Conservation (phyloP, 495 filamentous ascomycete species). For the Mytilinidion resinicola region DNA sequence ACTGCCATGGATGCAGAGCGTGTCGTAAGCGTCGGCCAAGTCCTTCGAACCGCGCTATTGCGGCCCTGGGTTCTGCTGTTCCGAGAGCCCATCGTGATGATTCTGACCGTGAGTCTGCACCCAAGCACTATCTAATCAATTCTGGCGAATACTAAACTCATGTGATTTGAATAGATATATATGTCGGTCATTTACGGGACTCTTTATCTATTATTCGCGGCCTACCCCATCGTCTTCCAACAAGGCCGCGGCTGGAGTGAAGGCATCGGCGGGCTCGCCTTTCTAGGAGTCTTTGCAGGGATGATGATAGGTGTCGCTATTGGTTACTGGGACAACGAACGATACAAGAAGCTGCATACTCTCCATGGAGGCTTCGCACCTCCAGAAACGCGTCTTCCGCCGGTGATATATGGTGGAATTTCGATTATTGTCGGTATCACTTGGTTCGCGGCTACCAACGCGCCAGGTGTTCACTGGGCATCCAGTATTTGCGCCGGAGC, state of each 20-base stretch:
- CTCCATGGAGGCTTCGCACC: neutral
- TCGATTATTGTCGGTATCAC: neutral
- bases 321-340: neutral
- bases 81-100: neutral
- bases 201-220: constrained; percentile 36
- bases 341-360: neutral
- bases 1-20: neutral
- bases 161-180: neutral
- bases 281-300: neutral
- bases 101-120: neutral
- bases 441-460: constrained; percentile 1
- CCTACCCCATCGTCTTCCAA: constrained; percentile 38
- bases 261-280: constrained; percentile 21
- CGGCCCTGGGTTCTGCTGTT: neutral
- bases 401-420: neutral
- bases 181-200: constrained; percentile 30
- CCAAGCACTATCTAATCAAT: too few species aligned
- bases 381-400: neutral
- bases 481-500: neutral
- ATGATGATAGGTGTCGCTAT: neutral
- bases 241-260: constrained; percentile 15
- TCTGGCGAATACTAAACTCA: too few species aligned
- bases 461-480: neutral
- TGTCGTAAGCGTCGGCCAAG: neutral
- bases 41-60: neutral